Base-by-base conservation (phyloP, 2,329 filamentous ascomycete genomes). In the Bimuria novae-zelandiae region DNA sequence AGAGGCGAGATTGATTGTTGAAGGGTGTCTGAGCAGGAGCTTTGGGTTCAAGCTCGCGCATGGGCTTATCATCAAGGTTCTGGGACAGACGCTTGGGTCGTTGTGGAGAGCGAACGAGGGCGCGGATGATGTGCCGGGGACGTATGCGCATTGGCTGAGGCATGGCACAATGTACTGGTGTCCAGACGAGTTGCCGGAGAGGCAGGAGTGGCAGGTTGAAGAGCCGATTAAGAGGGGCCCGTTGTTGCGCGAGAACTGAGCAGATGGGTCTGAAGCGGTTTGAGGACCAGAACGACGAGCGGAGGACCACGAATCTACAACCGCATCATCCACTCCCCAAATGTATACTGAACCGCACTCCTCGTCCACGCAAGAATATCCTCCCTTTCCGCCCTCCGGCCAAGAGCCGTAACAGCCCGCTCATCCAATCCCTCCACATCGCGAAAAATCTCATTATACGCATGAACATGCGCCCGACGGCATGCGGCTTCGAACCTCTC, bases 41-140 rank as follows among this genome's bases (percentile, higher is more conserved):
- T 84, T 82, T 61, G 77, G 77, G 1, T 80, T 84, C 64, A 84
- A 84, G 67, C 66, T 85, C 8, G 80, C 80, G 0, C 81, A 83
- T 57, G 82, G 82, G 0, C 58, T 84, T 22, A 83, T 83, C 17
- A 40, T 83, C 4, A 72, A 76, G 27, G 76, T 84, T 0, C 65
- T 77, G 21, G 77, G 78, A 11, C 54, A 76, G 14, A 84, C 82
- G 1, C 66, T 84, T 10, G 80, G 81, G 1, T 80, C 79, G 21
- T 58, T 82, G 29, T 84, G 82, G 82, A 77, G 79, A 63, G 76
- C 75, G 27, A 59, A 84, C 57, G 64, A 70, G 1, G 82, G 79
- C 1, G 76, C 75, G 0, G 82, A 84, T 61, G 59, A 76, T 62
- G 70, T 78, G 1, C 71, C 74, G 0, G 78, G 79, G 5, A 84